Conservation (phyloP, 2,329 filamentous ascomycete genomes). For the Ustulina deusta region DNA sequence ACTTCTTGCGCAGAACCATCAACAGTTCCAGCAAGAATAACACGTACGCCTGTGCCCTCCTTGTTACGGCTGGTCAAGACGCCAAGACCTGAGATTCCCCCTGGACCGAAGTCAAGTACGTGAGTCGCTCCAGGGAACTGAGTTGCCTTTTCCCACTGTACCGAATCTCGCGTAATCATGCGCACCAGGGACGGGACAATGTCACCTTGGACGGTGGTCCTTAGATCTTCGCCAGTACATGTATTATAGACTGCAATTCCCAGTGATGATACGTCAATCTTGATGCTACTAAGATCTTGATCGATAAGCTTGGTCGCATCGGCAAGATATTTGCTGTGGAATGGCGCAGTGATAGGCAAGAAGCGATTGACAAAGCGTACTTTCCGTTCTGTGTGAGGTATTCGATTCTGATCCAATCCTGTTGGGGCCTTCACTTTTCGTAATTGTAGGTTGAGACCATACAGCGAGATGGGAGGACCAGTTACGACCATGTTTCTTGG, state of each 20-base stretch:
- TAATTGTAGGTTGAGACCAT: constrained; percentile 93
- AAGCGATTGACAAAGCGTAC: constrained; percentile 97
- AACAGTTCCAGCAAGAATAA: constrained; percentile 94
- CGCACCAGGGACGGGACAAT: constrained; percentile 88
- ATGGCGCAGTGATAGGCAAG: constrained; percentile 95
- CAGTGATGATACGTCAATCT: constrained; percentile 78
- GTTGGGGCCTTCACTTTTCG: constrained; percentile 98
- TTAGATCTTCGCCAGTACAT: constrained; percentile 86
- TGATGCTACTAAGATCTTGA: constrained; percentile 85
- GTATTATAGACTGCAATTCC: constrained; percentile 92
- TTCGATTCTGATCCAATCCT: constrained; percentile 93
- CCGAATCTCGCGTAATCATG: constrained; percentile 93
- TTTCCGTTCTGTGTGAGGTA: constrained; percentile 96
- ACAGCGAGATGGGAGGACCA: constrained; percentile 93
- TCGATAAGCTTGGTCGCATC: constrained; percentile 86
- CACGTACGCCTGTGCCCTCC: constrained; percentile 95
- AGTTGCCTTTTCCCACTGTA: constrained; percentile 97
- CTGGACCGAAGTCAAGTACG: constrained; percentile 95
- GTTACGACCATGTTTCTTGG: constrained; percentile 97
- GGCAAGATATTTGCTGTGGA: constrained; percentile 94
- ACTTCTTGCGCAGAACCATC: constrained; percentile 90
- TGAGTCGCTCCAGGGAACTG: constrained; percentile 92
- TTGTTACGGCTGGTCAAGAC: constrained; percentile 98
- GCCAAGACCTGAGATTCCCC: constrained; percentile 95
- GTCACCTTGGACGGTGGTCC: constrained; percentile 76